phyloP scores from a whole-genome alignment of 306 rosid genomes.

The Macrotyloma uniflorum region DNA sequence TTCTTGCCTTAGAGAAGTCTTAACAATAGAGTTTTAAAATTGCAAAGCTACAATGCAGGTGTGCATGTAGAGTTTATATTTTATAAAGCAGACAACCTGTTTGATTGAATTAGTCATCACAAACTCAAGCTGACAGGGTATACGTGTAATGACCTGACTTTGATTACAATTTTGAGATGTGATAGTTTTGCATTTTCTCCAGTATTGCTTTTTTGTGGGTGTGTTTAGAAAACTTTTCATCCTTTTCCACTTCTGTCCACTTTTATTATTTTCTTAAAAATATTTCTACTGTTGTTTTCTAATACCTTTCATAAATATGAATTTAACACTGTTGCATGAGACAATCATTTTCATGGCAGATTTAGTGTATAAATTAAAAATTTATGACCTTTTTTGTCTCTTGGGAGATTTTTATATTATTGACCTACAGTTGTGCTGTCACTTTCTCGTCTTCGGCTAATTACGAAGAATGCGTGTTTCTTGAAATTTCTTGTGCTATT shows the following conservation, averaged over 20 bases:
- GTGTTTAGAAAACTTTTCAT: neutral
- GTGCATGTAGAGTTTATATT: neutral
- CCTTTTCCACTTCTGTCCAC: neutral
- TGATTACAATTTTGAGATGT: conserved; percentile 1
- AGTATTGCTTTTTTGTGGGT: neutral
- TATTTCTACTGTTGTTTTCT: neutral
- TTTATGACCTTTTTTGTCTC: neutral
- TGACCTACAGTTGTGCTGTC: conserved; percentile 24
- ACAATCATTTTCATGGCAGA: conserved; percentile 24
- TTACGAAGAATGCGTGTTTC: conserved; percentile 2
- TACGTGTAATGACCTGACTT: conserved; percentile 2
- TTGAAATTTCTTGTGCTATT: conserved; percentile 23
- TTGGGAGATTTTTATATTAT: neutral
- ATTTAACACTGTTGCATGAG: conserved; percentile 6
- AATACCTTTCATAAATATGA: conserved; percentile 8
- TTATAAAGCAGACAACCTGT: neutral
- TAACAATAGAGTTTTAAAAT: neutral
- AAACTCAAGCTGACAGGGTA: conserved; percentile 26
- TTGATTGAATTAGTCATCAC: conserved; percentile 12
- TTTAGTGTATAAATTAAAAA: conserved; percentile 22
- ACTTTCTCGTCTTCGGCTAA: neutral
- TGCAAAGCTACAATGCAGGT: neutral
- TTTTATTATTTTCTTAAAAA: conserved; percentile 1
- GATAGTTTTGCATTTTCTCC: conserved; percentile 28
- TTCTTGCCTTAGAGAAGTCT: neutral